Evolutionary conservation across 805 yeast genomes (phyloP), one percentile per base, ranked within the genome.

Genomic region (Starmera dryadoides): DNA sequence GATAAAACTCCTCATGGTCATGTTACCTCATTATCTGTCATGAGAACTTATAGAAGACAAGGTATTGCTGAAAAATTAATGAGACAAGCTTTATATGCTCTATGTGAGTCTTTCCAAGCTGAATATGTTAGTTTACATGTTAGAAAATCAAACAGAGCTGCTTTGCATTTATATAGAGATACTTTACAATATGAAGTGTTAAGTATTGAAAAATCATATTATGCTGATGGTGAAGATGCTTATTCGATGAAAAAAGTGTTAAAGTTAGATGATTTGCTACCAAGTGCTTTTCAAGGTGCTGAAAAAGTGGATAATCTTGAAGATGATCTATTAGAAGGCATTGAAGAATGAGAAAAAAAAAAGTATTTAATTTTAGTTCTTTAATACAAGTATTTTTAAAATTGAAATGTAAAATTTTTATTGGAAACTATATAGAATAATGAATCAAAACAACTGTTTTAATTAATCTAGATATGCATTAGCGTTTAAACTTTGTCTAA

Each of bases 211-310:
- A 81, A 77, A 47, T 74, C 83, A n/a, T 93, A 93, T 60, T 93
- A 93, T 54, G 96, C 89, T 38, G 97, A 93, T 62, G 95, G 95
- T 25, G 98, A 93, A 63, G 97, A 93, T 63, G 98, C 98, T 14
- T 91, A 89, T 60, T 83, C 93, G 31, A 93, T 93, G 98, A 79
- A 78, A 56, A 85, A 85, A 56, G 70, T 67, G 2, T 68, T 87
- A 47, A 66, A 66, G 17, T 55, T 79, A 34, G 79, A 80, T 14
- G 82, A 80, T 20, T 64, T 83, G 44, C 44, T 77, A 34, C 88
- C 91, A 18, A 70, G 75, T 42, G 59, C 61, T 33, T 73, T 72
- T 44, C 79, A 77, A 46, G 66, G 66, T 15, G 69, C 69, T 16
- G 60, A 56, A 22, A 60, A 52, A 10, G 73, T 60, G 28, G 93